Evolutionary conservation across 345 rosid genomes (phyloP).

Genomic region (Pistacia atlantica): DNA sequence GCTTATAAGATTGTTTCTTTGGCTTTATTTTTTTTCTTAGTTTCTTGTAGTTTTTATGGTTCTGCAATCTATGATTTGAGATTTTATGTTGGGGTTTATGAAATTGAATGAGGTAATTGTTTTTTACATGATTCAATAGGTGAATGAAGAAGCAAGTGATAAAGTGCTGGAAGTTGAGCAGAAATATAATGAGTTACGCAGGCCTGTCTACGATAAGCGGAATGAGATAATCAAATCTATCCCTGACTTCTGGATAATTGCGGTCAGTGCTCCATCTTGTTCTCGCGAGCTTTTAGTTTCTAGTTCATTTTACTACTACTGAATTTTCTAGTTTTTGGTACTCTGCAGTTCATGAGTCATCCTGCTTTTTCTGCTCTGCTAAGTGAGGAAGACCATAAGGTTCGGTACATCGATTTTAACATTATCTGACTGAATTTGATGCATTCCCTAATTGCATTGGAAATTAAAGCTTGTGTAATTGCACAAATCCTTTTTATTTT

Average conservation of each 20-base stretch:
- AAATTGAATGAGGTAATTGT: not conserved
- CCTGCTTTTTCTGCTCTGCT: constrained; percentile 34
- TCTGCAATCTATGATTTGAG: not conserved
- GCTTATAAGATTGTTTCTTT: not conserved
- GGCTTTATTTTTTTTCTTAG: not conserved
- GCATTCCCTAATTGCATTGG: not conserved
- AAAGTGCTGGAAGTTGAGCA: constrained; percentile 47
- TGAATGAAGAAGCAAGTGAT: constrained; percentile 48
- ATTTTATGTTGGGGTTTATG: not conserved
- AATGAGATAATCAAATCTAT: constrained; percentile 43
- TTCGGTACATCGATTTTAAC: not conserved
- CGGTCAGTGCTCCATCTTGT: constrained; percentile 30
- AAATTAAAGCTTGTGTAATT: not conserved
- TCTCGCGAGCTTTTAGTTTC: not conserved
- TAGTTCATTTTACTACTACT: not conserved
- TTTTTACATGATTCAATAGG: constrained; percentile 17
- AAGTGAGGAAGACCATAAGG: constrained; percentile 46
- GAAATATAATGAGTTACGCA: constrained; percentile 43
- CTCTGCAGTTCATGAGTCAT: constrained; percentile 43
- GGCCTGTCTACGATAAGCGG: constrained; percentile 42
- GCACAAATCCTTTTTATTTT: not conserved
- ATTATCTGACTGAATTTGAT: too few relatives aligned
- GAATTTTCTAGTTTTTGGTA: not conserved
- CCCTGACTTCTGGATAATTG: constrained; percentile 52
- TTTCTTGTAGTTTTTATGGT: not conserved